phyloP scores from a whole-genome alignment of 2,329 filamentous ascomycete species.

The Pseudogymnoascus sp. region DNA sequence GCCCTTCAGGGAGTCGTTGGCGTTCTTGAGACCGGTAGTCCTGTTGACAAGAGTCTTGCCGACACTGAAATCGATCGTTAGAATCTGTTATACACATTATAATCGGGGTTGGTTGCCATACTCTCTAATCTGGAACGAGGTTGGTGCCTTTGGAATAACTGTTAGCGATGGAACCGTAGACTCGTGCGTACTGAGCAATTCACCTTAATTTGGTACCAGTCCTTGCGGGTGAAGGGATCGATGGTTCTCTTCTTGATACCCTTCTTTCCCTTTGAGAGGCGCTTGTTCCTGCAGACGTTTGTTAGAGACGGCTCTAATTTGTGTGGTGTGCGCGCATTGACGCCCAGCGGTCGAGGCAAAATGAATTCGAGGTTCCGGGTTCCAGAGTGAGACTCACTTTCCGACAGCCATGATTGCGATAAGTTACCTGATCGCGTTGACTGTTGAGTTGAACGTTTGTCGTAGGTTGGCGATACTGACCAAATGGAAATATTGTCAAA shows the following conservation, averaged over 20 bases:
- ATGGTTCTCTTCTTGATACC: slow-evolving; percentile 99
- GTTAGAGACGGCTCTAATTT: slow-evolving; percentile 23
- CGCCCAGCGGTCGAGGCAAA: slow-evolving; percentile 14
- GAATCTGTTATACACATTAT: slow-evolving; percentile 15
- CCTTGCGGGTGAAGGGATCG: slow-evolving; percentile 97
- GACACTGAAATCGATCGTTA: slow-evolving; percentile 58
- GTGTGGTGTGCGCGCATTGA: not conserved
- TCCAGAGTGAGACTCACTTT: slow-evolving; percentile 48
- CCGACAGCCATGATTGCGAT: slow-evolving; percentile 75
- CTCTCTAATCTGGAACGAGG: slow-evolving; percentile 94
- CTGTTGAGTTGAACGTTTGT: slow-evolving; percentile 17
- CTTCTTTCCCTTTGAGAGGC: slow-evolving; percentile 99
- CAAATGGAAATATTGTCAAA: slow-evolving; percentile 11
- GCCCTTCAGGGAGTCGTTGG: slow-evolving; percentile 97
- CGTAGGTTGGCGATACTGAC: slow-evolving; percentile 12
- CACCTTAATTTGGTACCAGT: slow-evolving; percentile 98
- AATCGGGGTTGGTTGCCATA: slow-evolving; percentile 38
- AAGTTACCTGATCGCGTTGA: slow-evolving; percentile 28
- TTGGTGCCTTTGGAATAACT: slow-evolving; percentile 60
- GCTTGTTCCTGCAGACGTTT: slow-evolving; percentile 74
- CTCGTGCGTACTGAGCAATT: slow-evolving; percentile 22
- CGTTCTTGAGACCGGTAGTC: slow-evolving; percentile 99
- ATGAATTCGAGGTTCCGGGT: slow-evolving; percentile 13
- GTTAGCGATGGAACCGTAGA: slow-evolving; percentile 22
- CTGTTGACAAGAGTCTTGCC: slow-evolving; percentile 99